Evolutionary conservation across 208 protist genomes (phyloP), one percentile per base, ranked within the genome.

Genomic region (Wallacemonas sp.): DNA sequence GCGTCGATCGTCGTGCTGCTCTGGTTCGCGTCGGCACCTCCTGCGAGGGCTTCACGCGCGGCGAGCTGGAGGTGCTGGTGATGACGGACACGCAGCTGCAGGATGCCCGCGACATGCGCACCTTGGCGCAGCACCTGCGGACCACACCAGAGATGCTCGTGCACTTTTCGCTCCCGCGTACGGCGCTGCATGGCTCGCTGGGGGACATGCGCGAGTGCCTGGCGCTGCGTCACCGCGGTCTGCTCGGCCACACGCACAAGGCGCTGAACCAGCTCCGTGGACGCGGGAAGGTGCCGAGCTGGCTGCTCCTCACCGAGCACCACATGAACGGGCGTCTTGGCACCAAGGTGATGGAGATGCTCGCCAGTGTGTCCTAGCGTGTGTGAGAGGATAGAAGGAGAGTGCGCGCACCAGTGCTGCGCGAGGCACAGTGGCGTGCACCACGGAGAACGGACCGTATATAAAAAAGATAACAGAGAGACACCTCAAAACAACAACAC

Each of bases 291-390:
- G 65, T 76, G 16, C 12, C 65, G 38, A 65, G 68, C 7, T 61
- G 63, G 20, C 66, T 88, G 28, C 65, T 90, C 23, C 29, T 93
- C 45, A 89, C 83, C n/a, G 82, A 87, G 70, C 72, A 84, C 44
- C 76, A 89, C 67, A 67, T 81, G 67, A 57, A 75, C 49, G 83
- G 86, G 1, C 48, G 69, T 8, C 33, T 82, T 14, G 86, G 86
- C 23, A 33, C 70, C 31, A 67, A 73, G 32, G 61, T 91, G 62
- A 45, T 71, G 61, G 76, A 78, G 52, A 63, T 77, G 55, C 74
- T 85, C 29, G 65, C 49, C 10, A 59, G 52, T 18, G 32, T 59
- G 16, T 33, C 31, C 1, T 41, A 59, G 20, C 5, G n/a, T n/a
- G 36, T 14, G 7, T 16, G 14, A 14, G 14, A 41, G 36, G 36